Conservation (phyloP, 1,139 yeast genomes). For the Blastobotrys aristatus region DNA sequence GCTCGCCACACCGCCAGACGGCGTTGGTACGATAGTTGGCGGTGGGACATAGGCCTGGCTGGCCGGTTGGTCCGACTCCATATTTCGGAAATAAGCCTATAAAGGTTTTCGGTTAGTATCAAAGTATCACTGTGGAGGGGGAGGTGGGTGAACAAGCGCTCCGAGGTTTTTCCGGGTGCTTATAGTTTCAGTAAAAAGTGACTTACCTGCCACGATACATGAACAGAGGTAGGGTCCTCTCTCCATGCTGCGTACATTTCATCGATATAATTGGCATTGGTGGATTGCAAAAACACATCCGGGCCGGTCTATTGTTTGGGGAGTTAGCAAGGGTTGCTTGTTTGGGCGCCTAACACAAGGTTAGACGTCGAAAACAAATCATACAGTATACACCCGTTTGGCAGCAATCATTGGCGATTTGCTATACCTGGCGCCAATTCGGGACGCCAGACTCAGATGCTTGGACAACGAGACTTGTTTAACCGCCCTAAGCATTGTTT, state of each 20-base stretch:
- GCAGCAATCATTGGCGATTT: not conserved
- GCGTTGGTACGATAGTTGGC: slow-evolving; percentile 72
- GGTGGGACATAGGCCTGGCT: slow-evolving; percentile 82
- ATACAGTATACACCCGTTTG: slow-evolving; percentile 10
- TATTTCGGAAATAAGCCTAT: slow-evolving; percentile 75
- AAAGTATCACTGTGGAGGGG: not conserved
- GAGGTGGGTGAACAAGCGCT: too few relatives aligned
- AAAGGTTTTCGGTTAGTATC: not conserved
- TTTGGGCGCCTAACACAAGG: too few relatives aligned
- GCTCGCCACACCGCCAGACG: slow-evolving; percentile 64
- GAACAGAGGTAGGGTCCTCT: slow-evolving; percentile 84
- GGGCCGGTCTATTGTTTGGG: slow-evolving; percentile 15
- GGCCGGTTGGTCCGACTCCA: slow-evolving; percentile 64
- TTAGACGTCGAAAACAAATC: too few relatives aligned
- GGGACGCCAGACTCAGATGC: not conserved
- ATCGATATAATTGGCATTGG: slow-evolving; percentile 88
- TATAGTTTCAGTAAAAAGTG: too few relatives aligned
- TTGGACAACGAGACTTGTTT: slow-evolving; percentile 1
- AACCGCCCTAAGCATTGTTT: slow-evolving; percentile 7
- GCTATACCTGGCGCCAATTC: not conserved
- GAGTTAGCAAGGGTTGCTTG: too few relatives aligned
- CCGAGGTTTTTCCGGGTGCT: not conserved
- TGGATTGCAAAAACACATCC: slow-evolving; percentile 78
- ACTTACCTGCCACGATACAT: slow-evolving; percentile 75
- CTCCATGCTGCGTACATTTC: slow-evolving; percentile 97